phyloP scores from a whole-genome alignment of 23 red algal species.

The Pyropia yezoensis region DNA sequence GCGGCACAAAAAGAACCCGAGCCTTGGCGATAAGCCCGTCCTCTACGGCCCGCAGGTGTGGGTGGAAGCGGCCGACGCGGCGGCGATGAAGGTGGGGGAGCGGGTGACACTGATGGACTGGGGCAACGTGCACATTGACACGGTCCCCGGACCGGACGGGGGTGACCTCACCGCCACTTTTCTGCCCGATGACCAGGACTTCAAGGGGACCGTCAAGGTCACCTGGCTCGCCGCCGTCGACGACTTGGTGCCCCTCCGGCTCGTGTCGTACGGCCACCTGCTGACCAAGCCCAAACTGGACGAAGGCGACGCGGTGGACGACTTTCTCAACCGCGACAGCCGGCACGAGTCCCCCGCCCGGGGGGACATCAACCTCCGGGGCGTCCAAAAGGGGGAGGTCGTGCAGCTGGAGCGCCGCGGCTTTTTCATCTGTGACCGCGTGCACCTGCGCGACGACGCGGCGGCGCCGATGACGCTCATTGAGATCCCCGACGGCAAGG shows the following conservation, averaged over 20 bases:
- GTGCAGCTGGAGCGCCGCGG: conserved; percentile 95
- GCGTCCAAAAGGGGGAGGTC: conserved; percentile 62
- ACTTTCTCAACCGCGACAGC: conserved; percentile 43
- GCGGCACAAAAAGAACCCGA: conserved; percentile 87
- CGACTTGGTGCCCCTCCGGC: conserved; percentile 66
- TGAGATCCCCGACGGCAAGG: conserved; percentile 62
- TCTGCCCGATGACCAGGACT: conserved; percentile 87
- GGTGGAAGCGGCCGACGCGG: conserved; percentile 78
- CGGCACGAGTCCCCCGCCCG: conserved; percentile 17
- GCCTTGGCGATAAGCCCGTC: conserved; percentile 67
- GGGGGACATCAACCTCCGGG: conserved; percentile 78
- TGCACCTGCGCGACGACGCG: not conserved
- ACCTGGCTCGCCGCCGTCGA: conserved; percentile 79
- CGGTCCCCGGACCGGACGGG: conserved; percentile 11
- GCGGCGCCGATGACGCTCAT: conserved; percentile 45
- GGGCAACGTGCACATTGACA: conserved; percentile 83
- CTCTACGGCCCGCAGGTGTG: conserved; percentile 44
- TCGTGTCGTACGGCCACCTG: conserved; percentile 64
- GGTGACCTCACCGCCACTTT: conserved; percentile 35
- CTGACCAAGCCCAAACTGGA: conserved; percentile 91
- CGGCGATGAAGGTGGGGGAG: conserved; percentile 47
- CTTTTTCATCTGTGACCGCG: conserved; percentile 79
- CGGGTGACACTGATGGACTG: conserved; percentile 98
- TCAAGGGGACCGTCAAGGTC: conserved; percentile 93
- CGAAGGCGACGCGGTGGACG: conserved; percentile 79